Evolutionary conservation across 345 rosid species (phyloP), one percentile per base, ranked within the genome.

Genomic region (Eucalyptus globulus): DNA sequence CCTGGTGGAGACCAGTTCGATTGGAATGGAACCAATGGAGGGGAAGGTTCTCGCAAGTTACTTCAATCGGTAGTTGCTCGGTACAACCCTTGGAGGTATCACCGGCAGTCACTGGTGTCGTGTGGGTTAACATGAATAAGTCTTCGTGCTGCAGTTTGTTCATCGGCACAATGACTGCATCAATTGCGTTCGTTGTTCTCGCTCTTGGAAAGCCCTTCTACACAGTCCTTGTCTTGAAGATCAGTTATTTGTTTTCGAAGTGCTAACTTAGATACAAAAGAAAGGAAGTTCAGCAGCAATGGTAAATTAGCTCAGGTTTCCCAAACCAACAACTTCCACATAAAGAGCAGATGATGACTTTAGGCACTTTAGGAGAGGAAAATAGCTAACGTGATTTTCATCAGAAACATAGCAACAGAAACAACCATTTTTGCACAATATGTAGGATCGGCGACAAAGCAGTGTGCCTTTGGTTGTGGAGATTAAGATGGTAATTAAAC

Each of bases 1-100:
- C 87, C 89, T 9, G 92, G 92, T 26, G 90, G 87, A 4, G 90
- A 90, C 85, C 92, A 90, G 76, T 90, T 89, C 62, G 87, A 90
- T 50, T 14, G 7, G 22, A 80, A 87, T 44, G 89, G 89, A 22
- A 87, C 56, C n/a, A 54, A 76, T 27, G 88, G 50, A n/a, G 86
- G 86, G 50, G 40, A 56, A 83, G 44, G 53, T 31, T 17, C 21
- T 90, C 0, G 83, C 87, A 14, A 89, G 17, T 65, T 90, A 12
- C 86, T 89, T 76, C 69, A 90, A 89, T 22, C 87, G 90, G 90
- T 65, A 49, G 37, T 13, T 90, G 53, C 67, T 89, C n/a, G 49
- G 50, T 49, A 34, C 87, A 44, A 90, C 89, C 86, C 27, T 62
- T 24, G 90, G 53, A n/a, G 47, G 83, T 22, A 88, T 87, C 21